Evolutionary conservation across 345 rosid species (phyloP).

Genomic region (Noccaea bulbosa): DNA sequence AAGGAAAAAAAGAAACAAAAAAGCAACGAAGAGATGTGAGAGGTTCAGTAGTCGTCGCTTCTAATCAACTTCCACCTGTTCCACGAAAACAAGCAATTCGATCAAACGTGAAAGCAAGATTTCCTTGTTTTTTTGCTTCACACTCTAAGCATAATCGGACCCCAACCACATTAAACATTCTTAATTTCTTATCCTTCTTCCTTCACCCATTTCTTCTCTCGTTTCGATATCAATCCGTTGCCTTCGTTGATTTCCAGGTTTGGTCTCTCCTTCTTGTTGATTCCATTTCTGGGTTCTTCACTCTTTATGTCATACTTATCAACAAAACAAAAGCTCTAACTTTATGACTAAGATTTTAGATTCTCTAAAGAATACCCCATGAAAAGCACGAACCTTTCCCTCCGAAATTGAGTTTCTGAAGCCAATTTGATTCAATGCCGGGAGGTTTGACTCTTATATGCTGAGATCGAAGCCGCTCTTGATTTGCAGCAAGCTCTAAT

Average conservation of each 20-base stretch:
- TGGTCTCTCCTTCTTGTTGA: conserved; percentile 5
- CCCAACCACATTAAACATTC: background rate
- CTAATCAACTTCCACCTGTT: conserved; percentile 37
- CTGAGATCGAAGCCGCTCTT: conserved; percentile 24
- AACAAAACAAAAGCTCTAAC: conserved; percentile 10
- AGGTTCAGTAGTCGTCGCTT: conserved; percentile 41
- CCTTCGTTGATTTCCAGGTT: conserved; percentile 21
- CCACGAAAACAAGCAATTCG: conserved; percentile 44
- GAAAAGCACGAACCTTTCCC: background rate
- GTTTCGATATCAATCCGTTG: background rate
- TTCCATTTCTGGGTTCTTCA: background rate
- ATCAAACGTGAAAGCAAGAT: conserved; percentile 46
- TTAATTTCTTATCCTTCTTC: conserved; percentile 16
- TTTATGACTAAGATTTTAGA: conserved; percentile 18
- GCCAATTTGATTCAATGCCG: background rate
- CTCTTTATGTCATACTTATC: background rate
- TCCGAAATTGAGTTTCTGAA: background rate
- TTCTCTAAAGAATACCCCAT: background rate
- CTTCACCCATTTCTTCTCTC: conserved; percentile 26
- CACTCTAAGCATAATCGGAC: conserved; percentile 29
- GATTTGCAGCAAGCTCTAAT: background rate
- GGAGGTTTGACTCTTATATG: no score
- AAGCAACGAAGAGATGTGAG: background rate
- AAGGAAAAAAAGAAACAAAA: background rate
- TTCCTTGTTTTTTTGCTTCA: conserved; percentile 1